Evolutionary conservation across 345 rosid genomes (phyloP).

Genomic region (Nephelium lappaceum): DNA sequence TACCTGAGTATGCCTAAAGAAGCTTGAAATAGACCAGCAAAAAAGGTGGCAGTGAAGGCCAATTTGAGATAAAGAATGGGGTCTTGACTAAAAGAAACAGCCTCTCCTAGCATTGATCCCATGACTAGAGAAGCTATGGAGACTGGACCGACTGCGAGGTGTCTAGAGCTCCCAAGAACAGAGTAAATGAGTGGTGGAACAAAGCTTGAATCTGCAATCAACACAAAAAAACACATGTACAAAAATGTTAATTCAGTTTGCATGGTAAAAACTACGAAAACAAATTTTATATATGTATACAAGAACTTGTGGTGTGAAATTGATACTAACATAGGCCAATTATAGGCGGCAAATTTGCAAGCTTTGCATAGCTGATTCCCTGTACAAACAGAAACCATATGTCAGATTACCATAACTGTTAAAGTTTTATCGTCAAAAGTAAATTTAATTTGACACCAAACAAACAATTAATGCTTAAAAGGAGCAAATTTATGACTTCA

Average conservation of each 20-base stretch:
- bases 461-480: too few species aligned
- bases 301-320: background rate
- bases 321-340: slow-evolving; percentile 83
- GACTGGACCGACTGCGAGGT: slow-evolving; percentile 95
- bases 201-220: slow-evolving; percentile 92
- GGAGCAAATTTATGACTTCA: too few species aligned
- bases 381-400: slow-evolving; percentile 37
- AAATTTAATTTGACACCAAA: background rate
- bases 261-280: too few species aligned
- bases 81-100: slow-evolving; percentile 63
- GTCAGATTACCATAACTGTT: slow-evolving; percentile 7
- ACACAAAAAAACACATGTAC: background rate
- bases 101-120: slow-evolving; percentile 92
- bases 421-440: background rate
- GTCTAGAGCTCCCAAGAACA: slow-evolving; percentile 87
- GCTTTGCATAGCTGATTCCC: slow-evolving; percentile 99
- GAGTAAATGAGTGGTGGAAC: slow-evolving; percentile 93
- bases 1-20: slow-evolving; percentile 89
- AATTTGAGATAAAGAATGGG: slow-evolving; percentile 71
- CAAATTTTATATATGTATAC: too few species aligned
- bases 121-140: slow-evolving; percentile 95
- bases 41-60: slow-evolving; percentile 97
- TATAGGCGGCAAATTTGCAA: slow-evolving; percentile 93
- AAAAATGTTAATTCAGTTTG: background rate
- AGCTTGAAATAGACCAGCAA: slow-evolving; percentile 95